These are phyloP conservation scores for Dactylis glomerata DNA, from an alignment of 176 grass and related monocot species.

Conservation along the genomic window DNA sequence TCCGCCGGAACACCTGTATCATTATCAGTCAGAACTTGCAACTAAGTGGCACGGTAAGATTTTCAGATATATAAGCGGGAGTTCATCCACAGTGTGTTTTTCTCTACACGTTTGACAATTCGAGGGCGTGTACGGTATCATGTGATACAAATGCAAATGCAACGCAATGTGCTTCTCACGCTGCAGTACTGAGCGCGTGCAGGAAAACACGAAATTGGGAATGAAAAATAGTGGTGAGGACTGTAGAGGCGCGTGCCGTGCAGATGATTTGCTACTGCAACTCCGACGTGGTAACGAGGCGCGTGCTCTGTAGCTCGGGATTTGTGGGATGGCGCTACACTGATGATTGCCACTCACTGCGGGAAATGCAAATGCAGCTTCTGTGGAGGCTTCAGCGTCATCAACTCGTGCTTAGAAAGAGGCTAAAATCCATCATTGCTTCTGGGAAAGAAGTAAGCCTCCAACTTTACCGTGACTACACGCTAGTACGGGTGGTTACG, in stretches of 20 bases:
- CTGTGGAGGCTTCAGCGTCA: background rate
- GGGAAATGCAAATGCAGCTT: background rate
- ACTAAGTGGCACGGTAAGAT: too few relatives aligned
- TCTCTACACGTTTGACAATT: background rate
- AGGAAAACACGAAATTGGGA: background rate
- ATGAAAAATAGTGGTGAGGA: background rate
- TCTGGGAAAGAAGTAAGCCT: slow-evolving; percentile 18
- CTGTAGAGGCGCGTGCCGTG: too few relatives aligned
- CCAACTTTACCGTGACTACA: slow-evolving; percentile 19
- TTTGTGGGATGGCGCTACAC: background rate
- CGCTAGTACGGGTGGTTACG: background rate
- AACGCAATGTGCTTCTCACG: background rate
- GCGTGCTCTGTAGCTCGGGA: slow-evolving; percentile 21
- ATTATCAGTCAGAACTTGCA: too few relatives aligned
- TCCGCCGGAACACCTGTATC: background rate
- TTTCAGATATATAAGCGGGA: background rate
- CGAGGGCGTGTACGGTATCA: background rate
- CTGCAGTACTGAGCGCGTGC: background rate
- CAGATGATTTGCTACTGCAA: background rate
- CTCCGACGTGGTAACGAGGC: slow-evolving; percentile 16
- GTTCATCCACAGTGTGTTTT: background rate
- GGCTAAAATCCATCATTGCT: slow-evolving; percentile 26
- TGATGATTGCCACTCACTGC: slow-evolving; percentile 6
- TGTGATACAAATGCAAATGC: background rate
- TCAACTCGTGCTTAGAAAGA: too few relatives aligned